Conservation (phyloP, 2,329 filamentous ascomycete species). For the Fusarium sp. region DNA sequence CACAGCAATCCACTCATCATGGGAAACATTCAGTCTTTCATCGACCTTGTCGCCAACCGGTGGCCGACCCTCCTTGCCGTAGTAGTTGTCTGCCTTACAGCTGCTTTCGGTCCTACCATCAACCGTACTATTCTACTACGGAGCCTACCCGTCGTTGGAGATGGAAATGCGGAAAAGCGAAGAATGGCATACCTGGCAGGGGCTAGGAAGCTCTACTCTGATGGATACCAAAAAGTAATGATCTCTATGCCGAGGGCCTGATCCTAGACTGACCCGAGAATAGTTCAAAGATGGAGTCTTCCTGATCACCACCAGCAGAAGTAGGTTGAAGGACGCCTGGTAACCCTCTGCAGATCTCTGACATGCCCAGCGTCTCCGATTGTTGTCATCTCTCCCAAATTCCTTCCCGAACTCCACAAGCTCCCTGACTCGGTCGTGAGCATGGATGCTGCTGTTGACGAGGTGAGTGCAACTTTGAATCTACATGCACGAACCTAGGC, state of each 20-base stretch:
- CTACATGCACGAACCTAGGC: too few species aligned
- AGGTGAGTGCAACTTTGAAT: neutral
- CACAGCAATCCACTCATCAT: neutral
- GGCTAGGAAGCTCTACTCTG: slow-evolving; percentile 18
- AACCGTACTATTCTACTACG: neutral
- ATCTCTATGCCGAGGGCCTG: accelerated
- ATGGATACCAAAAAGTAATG: slow-evolving; percentile 22
- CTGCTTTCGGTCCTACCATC: neutral
- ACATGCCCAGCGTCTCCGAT: slow-evolving; percentile 16
- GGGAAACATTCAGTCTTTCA: slow-evolving; percentile 1
- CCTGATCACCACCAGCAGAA: slow-evolving; percentile 25
- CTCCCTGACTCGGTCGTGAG: slow-evolving; percentile 18
- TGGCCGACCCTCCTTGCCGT: slow-evolving; percentile 8
- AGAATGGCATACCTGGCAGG: slow-evolving; percentile 26
- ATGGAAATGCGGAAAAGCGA: slow-evolving; percentile 19
- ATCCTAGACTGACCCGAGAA: neutral
- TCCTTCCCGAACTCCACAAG: slow-evolving; percentile 28
- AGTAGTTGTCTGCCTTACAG: neutral
- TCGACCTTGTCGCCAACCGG: neutral
- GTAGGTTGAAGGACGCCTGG: neutral
- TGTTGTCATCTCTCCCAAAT: slow-evolving; percentile 23
- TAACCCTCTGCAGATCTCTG: neutral
- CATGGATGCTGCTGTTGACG: slow-evolving; percentile 31
- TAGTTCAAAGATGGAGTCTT: slow-evolving; percentile 30
- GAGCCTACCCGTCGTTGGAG: slow-evolving; percentile 16